Evolutionary conservation across 1,139 yeast species (phyloP), one percentile per base, ranked within the genome.

Genomic region (Nakaseomyces nivariensis): DNA sequence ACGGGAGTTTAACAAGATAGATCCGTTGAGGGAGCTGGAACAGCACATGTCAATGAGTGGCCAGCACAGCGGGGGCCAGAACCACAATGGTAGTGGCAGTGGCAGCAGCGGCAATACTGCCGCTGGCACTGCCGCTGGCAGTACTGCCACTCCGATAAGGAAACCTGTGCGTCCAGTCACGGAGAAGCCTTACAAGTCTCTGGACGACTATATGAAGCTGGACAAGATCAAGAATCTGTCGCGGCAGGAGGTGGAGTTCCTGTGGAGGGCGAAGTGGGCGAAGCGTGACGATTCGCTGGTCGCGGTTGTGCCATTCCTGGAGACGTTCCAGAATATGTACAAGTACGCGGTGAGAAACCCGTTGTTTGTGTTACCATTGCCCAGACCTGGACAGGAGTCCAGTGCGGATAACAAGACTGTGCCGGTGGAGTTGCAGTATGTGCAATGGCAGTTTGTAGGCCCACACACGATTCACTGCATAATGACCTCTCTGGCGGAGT

Each of bases 401-500:
- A 50, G 10, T 47, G 47, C 6, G 13, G 42, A 25, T 54, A 72
- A 88, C 68, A 55, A 13, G 17, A 27, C 27, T 4, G 44, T 38
- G 22, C 43, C 43, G 10, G 43, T 83, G 58, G 98, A 92, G 67
- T 76, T 92, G 72, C 97, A 92, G 64, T 89, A 85, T 64, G 80
- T 89, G 22, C 98, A 94, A 69, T 94, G 98, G 98, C 75, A 82
- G 22, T 87, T 89, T 67, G 92, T 85, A 1, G 96, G 95, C 0
- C 83, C 88, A 6, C 63, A 80, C 42, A 90, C 97, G 4, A 74
- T 88, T 3, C 96, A 94, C 69, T 87, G 96, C 66, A 77, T 94
- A 78, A 73, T 94, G 59, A 94, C 98, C 1, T 82, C 97, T 0
- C 75, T 94, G 54, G 94, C 95, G 1, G 98, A 94, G 67, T 94